Evolutionary conservation across 805 yeast species (phyloP).

Genomic region (Candida silvicultrix): DNA sequence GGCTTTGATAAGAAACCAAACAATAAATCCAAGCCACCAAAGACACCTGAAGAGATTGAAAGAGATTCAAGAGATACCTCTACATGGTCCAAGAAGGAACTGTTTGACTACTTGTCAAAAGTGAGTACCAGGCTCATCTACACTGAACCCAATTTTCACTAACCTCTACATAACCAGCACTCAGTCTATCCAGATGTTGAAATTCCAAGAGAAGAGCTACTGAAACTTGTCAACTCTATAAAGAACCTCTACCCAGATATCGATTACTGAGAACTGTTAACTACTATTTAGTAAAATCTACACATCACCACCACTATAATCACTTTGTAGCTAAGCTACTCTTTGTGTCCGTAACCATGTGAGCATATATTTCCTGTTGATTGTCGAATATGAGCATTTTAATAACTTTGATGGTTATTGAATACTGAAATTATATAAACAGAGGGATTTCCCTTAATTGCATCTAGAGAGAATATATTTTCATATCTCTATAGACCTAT

Average conservation of each 20-base stretch:
- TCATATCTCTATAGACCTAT: too few relatives aligned
- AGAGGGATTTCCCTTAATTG: neutral
- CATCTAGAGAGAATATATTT: too few relatives aligned
- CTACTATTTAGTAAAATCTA: too few relatives aligned
- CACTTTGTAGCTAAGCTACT: too few relatives aligned
- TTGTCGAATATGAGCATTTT: neutral
- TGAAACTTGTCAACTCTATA: slow-evolving; percentile 10
- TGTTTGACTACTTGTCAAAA: slow-evolving; percentile 9
- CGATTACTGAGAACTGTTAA: slow-evolving; percentile 3
- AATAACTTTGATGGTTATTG: neutral
- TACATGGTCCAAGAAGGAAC: slow-evolving; percentile 7
- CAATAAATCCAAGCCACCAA: neutral
- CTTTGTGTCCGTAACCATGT: too few relatives aligned
- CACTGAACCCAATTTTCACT: too few relatives aligned
- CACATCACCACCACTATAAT: too few relatives aligned
- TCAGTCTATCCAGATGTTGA: slow-evolving; percentile 16
- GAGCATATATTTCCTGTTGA: neutral
- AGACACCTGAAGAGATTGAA: slow-evolving; percentile 5
- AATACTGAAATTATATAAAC: neutral
- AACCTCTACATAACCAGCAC: neutral
- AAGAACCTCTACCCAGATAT: slow-evolving; percentile 3
- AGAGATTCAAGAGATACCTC: neutral
- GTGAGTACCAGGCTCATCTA: slow-evolving; percentile 8
- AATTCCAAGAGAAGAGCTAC: slow-evolving; percentile 6
- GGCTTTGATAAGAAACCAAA: neutral